A percentile compares a stretch with the other conserved stretches of the same genome.
Evolutionary conservation across 202 grass and related monocot species (phyloP).

Genomic region (Tripidium arundinaceum): DNA sequence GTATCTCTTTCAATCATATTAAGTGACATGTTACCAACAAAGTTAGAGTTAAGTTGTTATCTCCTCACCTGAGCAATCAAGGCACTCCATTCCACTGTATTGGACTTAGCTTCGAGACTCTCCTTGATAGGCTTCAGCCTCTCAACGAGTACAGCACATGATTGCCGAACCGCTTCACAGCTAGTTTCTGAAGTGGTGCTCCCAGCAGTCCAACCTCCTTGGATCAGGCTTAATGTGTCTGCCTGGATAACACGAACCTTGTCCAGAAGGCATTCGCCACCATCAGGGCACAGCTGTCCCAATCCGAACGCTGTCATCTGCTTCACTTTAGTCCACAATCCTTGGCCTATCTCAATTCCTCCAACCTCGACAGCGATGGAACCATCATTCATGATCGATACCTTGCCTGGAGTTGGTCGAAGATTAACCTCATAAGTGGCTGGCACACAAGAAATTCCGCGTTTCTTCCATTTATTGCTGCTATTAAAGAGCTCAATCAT

Average conservation of each 20-base stretch:
- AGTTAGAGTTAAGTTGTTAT: too few relatives aligned
- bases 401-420: conserved; percentile 46
- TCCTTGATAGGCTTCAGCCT: conserved; percentile 77
- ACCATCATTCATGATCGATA: conserved; percentile 77
- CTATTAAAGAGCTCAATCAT: conserved; percentile 50
- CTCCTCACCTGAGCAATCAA: conserved; percentile 64
- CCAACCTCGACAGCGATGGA: conserved; percentile 79
- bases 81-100: conserved; percentile 40
- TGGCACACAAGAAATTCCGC: conserved; percentile 77
- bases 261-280: conserved; percentile 47
- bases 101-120: conserved; percentile 38
- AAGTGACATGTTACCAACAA: too few relatives aligned
- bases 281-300: conserved; percentile 43
- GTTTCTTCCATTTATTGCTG: conserved; percentile 68
- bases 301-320: conserved; percentile 66
- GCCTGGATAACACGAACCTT: conserved; percentile 73
- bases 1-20: too few relatives aligned
- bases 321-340: conserved; percentile 80
- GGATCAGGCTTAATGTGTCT: conserved; percentile 62
- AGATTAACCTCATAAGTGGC: conserved; percentile 41
- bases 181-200: conserved; percentile 77
- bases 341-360: conserved; percentile 81
- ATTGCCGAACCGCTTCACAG: conserved; percentile 57
- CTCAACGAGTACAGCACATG: conserved; percentile 49
- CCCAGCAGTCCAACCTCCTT: conserved; percentile 62